Evolutionary conservation across 371 early-diverging fungal genomes (phyloP).

Genomic region (Rhizomucor pusillus): DNA sequence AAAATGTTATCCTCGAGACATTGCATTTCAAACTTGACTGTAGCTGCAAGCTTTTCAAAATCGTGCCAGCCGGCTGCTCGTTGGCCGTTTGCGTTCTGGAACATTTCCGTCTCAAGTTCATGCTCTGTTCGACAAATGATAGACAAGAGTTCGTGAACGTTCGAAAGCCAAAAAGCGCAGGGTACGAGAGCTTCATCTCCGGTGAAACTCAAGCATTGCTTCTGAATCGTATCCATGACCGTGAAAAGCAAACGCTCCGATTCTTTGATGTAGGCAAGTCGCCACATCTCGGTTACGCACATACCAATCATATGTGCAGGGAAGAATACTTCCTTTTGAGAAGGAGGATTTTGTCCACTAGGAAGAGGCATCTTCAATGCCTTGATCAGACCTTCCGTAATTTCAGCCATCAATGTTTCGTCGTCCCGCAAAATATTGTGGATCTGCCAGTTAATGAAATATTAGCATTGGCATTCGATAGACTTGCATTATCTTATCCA

Average conservation of each 20-base stretch:
- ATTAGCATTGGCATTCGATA: neutral
- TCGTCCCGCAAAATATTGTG: slow-evolving; percentile 64
- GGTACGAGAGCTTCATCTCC: slow-evolving; percentile 65
- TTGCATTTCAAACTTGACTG: slow-evolving; percentile 65
- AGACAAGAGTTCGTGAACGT: slow-evolving; percentile 89
- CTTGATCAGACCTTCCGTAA: slow-evolving; percentile 85
- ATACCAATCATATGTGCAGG: slow-evolving; percentile 89
- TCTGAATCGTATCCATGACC: slow-evolving; percentile 82
- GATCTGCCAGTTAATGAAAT: slow-evolving; percentile 16
- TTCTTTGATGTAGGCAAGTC: slow-evolving; percentile 74
- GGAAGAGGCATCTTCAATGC: slow-evolving; percentile 89
- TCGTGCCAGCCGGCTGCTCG: slow-evolving; percentile 34
- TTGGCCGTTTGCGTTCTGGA: slow-evolving; percentile 17
- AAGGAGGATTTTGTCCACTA: slow-evolving; percentile 75
- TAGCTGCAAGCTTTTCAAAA: slow-evolving; percentile 54
- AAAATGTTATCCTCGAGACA: slow-evolving; percentile 69
- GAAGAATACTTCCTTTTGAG: slow-evolving; percentile 86
- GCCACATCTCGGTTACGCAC: slow-evolving; percentile 82
- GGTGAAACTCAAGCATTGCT: slow-evolving; percentile 54
- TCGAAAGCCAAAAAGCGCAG: slow-evolving; percentile 90
- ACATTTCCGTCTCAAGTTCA: slow-evolving; percentile 34
- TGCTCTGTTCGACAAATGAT: slow-evolving; percentile 39
- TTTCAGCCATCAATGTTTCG: slow-evolving; percentile 79
- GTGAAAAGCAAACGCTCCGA: slow-evolving; percentile 81
- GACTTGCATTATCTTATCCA: neutral